Evolutionary conservation across 1,284 basidiomycete species (phyloP), one percentile per base, ranked within the genome.

Genomic region (Cutaneotrichosporon cavernicola): DNA sequence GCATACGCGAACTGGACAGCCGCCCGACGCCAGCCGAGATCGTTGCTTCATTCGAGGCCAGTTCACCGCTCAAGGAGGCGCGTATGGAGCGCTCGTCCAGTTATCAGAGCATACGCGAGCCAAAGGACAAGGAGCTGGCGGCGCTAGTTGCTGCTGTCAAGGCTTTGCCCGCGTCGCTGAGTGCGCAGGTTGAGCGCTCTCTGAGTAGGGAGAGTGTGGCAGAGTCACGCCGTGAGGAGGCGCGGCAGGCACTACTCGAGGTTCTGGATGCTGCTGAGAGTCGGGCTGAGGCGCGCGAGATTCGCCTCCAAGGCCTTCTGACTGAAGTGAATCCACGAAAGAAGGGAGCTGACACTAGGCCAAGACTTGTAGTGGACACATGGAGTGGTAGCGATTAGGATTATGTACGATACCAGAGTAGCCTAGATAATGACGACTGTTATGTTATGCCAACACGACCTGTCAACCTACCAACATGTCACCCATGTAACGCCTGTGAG

Each of bases 351-450:
- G 50, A 64, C 34, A 3, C 21, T 58, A 68, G 66, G 66, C 66
- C 9, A 68, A 65, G 52, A 34, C 66, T 21, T 61, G 46, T 9
- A 65, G 63, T 14, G 65, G 65, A 9, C 65, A 66, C 56, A 66
- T 66, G 65, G 65, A 61, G 51, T 66, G 65, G 65, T 66, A 60
- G 53, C 30, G 30, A 26, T 21, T n/a, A 16, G 40, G 22, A 22
- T 26, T 22, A 40, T n/a, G 40, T 31, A 46, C 18, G 31, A 32
- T 58, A 40, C 38, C 57, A 59, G 59, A 59, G 49, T 51, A 31
- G 21, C 49, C 14, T 51, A n/a, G 8, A 51, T 47, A 47, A 47
- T 51, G 49, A 51, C 49, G 49, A 51, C 30, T 30, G 18, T 26
- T 26, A 26, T 3, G 26, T 46, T 46, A 46, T 46, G 43, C 43